These are phyloP conservation scores for Pogostemon cablin DNA, from an alignment of 257 asterid genomes.

Conservation along the genomic window DNA sequence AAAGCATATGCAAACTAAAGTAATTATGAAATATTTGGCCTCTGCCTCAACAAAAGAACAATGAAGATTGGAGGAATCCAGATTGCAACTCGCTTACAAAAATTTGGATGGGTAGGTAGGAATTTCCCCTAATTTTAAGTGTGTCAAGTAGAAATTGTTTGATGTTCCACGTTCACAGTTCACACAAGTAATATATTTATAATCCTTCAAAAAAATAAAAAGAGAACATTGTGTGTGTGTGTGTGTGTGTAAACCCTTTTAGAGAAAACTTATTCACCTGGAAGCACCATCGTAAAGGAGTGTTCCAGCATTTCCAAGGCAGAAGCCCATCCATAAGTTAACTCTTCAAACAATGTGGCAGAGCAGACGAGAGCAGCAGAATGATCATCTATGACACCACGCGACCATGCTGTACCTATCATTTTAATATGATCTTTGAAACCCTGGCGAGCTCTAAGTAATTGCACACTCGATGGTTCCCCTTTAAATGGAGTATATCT, in stretches of 20 bases:
- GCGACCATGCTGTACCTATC: conserved; percentile 68
- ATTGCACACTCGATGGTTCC: conserved; percentile 67
- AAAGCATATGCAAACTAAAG: not conserved
- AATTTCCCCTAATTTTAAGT: not conserved
- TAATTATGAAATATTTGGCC: not conserved
- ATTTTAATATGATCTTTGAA: conserved; percentile 72
- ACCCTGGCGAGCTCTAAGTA: conserved; percentile 91
- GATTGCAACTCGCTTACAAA: too few relatives aligned
- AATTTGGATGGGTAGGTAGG: not conserved
- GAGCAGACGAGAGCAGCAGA: conserved; percentile 79
- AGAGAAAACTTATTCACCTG: conserved; percentile 54
- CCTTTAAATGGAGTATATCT: conserved; percentile 67
- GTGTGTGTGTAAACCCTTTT: not conserved
- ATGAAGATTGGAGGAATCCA: too few relatives aligned
- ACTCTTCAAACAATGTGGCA: conserved; percentile 86
- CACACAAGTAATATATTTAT: too few relatives aligned
- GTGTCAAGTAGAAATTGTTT: too few relatives aligned
- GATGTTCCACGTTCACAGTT: too few relatives aligned
- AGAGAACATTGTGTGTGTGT: not conserved
- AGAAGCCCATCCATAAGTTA: conserved; percentile 74
- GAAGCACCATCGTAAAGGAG: conserved; percentile 91
- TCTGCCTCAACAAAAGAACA: not conserved
- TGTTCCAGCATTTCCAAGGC: conserved; percentile 71
- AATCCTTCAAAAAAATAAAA: conserved; percentile 3
- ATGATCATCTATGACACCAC: conserved; percentile 72